A percentile compares a stretch with the other conserved stretches of the same genome.
These are phyloP conservation scores for Phytophthora vignae DNA, from an alignment of 352 stramenopile genomes.

Conservation along the genomic window DNA sequence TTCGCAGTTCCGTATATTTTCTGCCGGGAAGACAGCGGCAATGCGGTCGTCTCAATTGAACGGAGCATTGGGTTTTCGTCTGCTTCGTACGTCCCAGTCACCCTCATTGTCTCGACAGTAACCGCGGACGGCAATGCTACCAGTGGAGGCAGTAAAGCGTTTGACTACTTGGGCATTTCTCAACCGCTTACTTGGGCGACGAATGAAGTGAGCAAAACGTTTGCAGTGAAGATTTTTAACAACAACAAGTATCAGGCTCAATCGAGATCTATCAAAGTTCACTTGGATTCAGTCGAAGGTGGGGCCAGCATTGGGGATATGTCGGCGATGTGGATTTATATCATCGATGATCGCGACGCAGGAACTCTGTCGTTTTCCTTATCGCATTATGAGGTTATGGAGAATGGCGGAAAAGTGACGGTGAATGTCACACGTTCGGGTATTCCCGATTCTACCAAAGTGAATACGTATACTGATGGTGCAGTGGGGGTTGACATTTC, in stretches of 20 bases:
- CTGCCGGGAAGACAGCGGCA: slow-evolving; percentile 72
- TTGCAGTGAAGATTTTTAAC: slow-evolving; percentile 77
- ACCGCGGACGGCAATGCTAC: slow-evolving; percentile 65
- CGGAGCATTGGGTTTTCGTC: slow-evolving; percentile 60
- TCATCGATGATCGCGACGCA: slow-evolving; percentile 79
- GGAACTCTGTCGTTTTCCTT: slow-evolving; percentile 70
- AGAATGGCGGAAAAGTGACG: slow-evolving; percentile 53
- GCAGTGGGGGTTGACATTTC: slow-evolving; percentile 62
- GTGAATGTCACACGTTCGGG: slow-evolving; percentile 64
- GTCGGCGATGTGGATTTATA: slow-evolving; percentile 69
- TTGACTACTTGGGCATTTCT: slow-evolving; percentile 63
- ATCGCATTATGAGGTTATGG: slow-evolving; percentile 66
- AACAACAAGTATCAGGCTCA: slow-evolving; percentile 66
- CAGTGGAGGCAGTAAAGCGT: slow-evolving; percentile 64
- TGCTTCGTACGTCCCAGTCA: slow-evolving; percentile 67
- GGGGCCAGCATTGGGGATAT: slow-evolving; percentile 59
- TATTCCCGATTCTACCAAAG: slow-evolving; percentile 44
- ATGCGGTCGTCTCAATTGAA: slow-evolving; percentile 62
- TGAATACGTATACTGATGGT: slow-evolving; percentile 75
- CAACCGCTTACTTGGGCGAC: slow-evolving; percentile 66
- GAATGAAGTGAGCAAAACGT: slow-evolving; percentile 58
- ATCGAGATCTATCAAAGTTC: slow-evolving; percentile 61
- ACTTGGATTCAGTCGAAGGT: slow-evolving; percentile 54
- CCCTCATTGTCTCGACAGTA: slow-evolving; percentile 59
- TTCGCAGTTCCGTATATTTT: slow-evolving; percentile 63